Evolutionary conservation across 208 protist species (phyloP), one percentile per base, ranked within the genome.

Genomic region (Trypanosoma rangeli): DNA sequence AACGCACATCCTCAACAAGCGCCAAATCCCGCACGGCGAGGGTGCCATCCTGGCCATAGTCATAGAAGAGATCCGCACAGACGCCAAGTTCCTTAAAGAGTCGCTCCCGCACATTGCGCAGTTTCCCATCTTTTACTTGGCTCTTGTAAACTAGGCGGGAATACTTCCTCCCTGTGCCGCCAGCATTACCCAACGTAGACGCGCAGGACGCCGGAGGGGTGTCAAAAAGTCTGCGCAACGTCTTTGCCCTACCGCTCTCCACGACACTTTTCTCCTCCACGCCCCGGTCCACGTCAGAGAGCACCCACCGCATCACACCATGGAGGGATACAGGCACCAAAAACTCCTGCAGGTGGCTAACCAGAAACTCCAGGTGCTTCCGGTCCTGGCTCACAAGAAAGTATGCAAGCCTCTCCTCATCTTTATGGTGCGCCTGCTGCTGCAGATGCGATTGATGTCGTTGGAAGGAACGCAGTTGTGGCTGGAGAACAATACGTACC

Each of bases 41-140:
- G 37, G 82, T 83, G 26, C 24, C 37, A 72, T 96, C 92, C 67
- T 93, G 83, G 53, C 76, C 26, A 70, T 94, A 93, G 70, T 94
- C 92, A 75, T 96, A 96, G 74, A 84, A 86, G 64, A 90, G 90
- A 77, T 94, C 89, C 12, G 86, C 89, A 42, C 92, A 87, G 59
- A 96, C 86, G 44, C 80, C 79, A 55, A 92, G 83, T 29, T 76
- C 68, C 12, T 82, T 76, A 70, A 83, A 96, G 24, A 96, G 89
- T 29, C 68, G 53, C 70, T 89, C 87, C 54, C 86, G 80, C 67
- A 96, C 84, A 62, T 89, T 78, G 35, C 84, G 85, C 56, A 94
- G 75, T 66, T 75, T 83, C 16, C 92, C 92, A 54, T 76, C 64
- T 46, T 68, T 74, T 48, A 96, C 80, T 52, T 87, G 81, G 29